Evolutionary conservation across 371 early-diverging fungal species (phyloP).

Genomic region (Mortierella sp.): DNA sequence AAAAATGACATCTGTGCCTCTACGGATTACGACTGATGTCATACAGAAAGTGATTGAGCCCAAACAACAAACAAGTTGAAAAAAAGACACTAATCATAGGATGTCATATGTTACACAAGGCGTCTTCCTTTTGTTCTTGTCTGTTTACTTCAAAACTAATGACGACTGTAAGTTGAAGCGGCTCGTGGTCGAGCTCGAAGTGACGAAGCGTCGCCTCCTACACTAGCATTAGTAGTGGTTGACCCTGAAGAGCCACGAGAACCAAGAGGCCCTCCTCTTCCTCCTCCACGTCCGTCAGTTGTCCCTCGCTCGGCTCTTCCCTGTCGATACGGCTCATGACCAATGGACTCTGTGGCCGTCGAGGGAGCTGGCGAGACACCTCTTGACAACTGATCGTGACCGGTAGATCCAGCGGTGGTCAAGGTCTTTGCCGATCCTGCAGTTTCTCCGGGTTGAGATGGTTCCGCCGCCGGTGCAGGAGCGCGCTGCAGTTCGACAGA

Average conservation of each 20-base stretch:
- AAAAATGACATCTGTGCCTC: background rate
- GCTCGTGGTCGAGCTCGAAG: slow-evolving; percentile 21
- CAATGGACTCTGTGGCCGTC: background rate
- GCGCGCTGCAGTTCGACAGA: slow-evolving; percentile 63
- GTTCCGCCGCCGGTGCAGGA: slow-evolving; percentile 15
- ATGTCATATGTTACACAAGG: slow-evolving; percentile 8
- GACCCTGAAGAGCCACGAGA: slow-evolving; percentile 11
- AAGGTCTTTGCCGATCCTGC: background rate
- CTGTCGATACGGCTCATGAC: background rate
- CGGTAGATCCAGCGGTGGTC: background rate
- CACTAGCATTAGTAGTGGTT: background rate
- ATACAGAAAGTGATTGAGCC: background rate
- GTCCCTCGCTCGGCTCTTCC: background rate
- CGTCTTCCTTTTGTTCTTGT: background rate
- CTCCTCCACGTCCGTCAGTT: background rate
- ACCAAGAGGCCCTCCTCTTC: slow-evolving; percentile 8
- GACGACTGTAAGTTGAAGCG: slow-evolving; percentile 8
- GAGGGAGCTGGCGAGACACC: slow-evolving; percentile 19
- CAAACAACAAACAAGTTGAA: background rate
- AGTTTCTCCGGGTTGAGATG: slow-evolving; percentile 2
- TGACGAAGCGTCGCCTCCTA: slow-evolving; percentile 9
- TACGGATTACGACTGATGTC: slow-evolving; percentile 1
- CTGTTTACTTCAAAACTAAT: background rate
- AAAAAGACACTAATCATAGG: background rate
- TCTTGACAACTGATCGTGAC: background rate